A percentile compares a stretch with the other conserved stretches of the same genome.
Evolutionary conservation across 1,284 basidiomycete genomes (phyloP).

Genomic region (Lentinus polychrous): DNA sequence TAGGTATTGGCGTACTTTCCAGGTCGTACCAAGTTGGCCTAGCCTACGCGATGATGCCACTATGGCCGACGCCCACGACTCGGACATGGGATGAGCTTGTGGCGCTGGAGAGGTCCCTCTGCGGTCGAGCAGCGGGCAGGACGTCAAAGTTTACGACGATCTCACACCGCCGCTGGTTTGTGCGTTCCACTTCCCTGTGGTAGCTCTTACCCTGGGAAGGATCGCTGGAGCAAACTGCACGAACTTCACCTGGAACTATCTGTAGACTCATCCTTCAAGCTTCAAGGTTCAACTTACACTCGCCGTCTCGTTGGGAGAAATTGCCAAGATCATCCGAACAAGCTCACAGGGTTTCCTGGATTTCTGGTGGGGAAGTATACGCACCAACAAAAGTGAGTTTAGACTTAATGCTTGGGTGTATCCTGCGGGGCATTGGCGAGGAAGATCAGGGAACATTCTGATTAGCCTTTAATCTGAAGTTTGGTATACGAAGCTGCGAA

Average conservation of each 20-base stretch:
- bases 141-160: constrained; percentile 38
- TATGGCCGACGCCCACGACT: too few relatives aligned
- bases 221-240: constrained; percentile 75
- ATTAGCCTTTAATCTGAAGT: constrained; percentile 25
- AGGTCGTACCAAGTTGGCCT: too few relatives aligned
- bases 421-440: constrained; percentile 55
- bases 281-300: constrained; percentile 75
- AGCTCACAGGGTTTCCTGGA: constrained; percentile 66
- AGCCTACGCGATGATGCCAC: too few relatives aligned
- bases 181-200: constrained; percentile 93
- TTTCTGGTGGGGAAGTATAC: constrained; percentile 63
- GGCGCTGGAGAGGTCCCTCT: too few relatives aligned
- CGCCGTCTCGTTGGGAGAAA: constrained; percentile 84
- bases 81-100: too few relatives aligned
- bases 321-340: constrained; percentile 81
- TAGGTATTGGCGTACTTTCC: too few relatives aligned
- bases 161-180: constrained; percentile 80
- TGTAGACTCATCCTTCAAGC: constrained; percentile 42
- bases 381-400: constrained; percentile 61
- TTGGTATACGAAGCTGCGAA: constrained; percentile 60
- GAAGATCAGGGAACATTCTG: constrained; percentile 47
- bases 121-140: too few relatives aligned
- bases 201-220: constrained; percentile 77
- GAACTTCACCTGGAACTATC: constrained; percentile 64
- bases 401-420: constrained; percentile 58